Conservation (phyloP, 495 filamentous ascomycete genomes). For the Neurospora terricola region DNA sequence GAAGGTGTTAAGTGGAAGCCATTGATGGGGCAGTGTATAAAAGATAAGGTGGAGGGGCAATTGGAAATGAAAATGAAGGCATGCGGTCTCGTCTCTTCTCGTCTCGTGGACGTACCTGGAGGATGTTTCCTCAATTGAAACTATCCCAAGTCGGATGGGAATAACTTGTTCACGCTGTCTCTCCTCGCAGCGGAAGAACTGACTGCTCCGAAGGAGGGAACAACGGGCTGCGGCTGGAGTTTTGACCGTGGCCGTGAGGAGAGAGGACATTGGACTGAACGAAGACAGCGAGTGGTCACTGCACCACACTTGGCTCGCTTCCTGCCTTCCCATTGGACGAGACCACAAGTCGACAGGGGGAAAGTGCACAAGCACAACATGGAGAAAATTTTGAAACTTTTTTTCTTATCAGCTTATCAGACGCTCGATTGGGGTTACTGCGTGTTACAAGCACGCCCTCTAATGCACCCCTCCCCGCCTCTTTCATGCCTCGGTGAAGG, state of each 20-base stretch:
- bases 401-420: neutral
- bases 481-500: neutral
- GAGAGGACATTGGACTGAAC: neutral
- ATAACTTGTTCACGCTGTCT: conserved; percentile 4
- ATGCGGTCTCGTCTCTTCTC: neutral
- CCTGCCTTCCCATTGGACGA: neutral
- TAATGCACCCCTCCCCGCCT: neutral
- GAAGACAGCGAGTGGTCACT: neutral
- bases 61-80: neutral
- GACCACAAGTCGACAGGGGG: neutral
- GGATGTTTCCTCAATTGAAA: conserved; percentile 12
- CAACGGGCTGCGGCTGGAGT: conserved; percentile 25
- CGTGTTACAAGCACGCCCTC: neutral
- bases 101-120: conserved; percentile 18
- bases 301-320: neutral
- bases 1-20: neutral
- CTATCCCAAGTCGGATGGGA: conserved; percentile 23
- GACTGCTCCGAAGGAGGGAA: conserved; percentile 21
- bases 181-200: conserved; percentile 28
- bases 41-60: neutral
- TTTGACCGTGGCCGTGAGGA: conserved; percentile 16
- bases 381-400: neutral
- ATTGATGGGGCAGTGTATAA: neutral
- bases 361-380: neutral
- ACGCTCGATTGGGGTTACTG: neutral